These are phyloP conservation scores for Butyriboletus appendiculatus DNA, from an alignment of 1,284 basidiomycete species.

Conservation along the genomic window DNA sequence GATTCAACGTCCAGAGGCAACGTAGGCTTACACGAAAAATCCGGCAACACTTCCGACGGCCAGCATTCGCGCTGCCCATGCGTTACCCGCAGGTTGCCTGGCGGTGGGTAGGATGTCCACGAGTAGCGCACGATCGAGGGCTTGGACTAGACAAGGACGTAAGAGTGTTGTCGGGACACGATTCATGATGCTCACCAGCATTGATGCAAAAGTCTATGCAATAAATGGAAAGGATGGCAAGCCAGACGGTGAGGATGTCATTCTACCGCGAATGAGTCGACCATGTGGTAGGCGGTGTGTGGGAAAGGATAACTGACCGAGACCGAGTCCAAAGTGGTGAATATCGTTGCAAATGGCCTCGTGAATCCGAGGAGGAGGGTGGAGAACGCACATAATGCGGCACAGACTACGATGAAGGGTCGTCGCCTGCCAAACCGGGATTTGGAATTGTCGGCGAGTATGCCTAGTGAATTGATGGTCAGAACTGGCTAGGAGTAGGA, in stretches of 20 bases:
- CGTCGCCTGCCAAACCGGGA: constrained; percentile 83
- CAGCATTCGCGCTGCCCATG: constrained; percentile 93
- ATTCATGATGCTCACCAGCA: constrained; percentile 52
- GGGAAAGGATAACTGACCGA: constrained; percentile 32
- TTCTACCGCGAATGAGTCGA: constrained; percentile 45
- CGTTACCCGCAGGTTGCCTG: constrained; percentile 86
- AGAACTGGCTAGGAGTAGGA: background rate
- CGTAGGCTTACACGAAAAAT: constrained; percentile 76
- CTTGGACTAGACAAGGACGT: constrained; percentile 55
- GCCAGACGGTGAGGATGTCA: constrained; percentile 63
- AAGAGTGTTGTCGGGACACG: background rate
- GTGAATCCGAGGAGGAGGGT: constrained; percentile 90
- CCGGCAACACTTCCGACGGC: constrained; percentile 82
- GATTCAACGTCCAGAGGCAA: background rate
- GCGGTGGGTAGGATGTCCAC: constrained; percentile 70
- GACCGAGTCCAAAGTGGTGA: constrained; percentile 45
- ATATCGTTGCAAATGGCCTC: constrained; percentile 65
- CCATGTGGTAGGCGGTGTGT: background rate
- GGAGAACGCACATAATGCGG: constrained; percentile 65
- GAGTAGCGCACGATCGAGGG: constrained; percentile 80
- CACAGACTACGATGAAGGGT: constrained; percentile 82
- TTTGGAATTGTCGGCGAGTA: constrained; percentile 86
- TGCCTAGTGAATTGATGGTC: constrained; percentile 41
- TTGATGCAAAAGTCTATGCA: constrained; percentile 94
- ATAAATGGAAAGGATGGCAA: constrained; percentile 87